These are phyloP conservation scores for Priceomyces fermenticarens DNA, from an alignment of 805 yeast genomes.

Conservation along the genomic window DNA sequence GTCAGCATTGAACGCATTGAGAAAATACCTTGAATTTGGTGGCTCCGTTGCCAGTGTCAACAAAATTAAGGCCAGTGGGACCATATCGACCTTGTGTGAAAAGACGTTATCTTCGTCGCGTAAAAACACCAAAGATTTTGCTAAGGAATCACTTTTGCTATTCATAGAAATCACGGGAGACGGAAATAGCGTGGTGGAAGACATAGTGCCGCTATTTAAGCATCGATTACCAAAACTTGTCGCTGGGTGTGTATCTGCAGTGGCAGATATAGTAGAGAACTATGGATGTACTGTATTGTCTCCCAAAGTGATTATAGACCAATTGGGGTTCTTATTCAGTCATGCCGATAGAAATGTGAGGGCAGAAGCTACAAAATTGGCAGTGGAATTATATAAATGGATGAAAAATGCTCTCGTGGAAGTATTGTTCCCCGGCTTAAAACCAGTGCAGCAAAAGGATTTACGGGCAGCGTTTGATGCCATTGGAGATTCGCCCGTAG, in stretches of 20 bases:
- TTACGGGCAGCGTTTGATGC: conserved; percentile 64
- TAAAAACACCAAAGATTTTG: conserved; percentile 65
- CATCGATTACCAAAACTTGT: conserved; percentile 77
- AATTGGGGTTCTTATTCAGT: conserved; percentile 65
- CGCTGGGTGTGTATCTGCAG: conserved; percentile 58
- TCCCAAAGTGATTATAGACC: conserved; percentile 55
- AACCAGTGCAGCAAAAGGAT: conserved; percentile 91
- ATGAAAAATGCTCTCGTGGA: conserved; percentile 62
- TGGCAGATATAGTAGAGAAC: conserved; percentile 51
- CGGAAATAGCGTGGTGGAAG: conserved; percentile 66
- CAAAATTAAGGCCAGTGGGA: conserved; percentile 37
- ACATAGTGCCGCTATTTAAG: conserved; percentile 56
- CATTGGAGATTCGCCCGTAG: conserved; percentile 37
- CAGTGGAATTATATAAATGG: conserved; percentile 72
- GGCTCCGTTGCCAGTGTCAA: conserved; percentile 40
- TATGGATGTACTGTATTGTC: conserved; percentile 65
- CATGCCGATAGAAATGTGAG: conserved; percentile 89
- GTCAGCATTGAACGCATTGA: conserved; percentile 60
- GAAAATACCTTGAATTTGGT: conserved; percentile 54
- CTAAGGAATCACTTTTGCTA: conserved; percentile 59
- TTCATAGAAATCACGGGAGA: conserved; percentile 60
- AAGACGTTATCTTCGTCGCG: conserved; percentile 78
- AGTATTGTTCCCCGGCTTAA: conserved; percentile 64
- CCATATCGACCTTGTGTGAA: conserved; percentile 61
- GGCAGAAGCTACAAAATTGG: conserved; percentile 65